Evolutionary conservation across 2,329 filamentous ascomycete genomes (phyloP), one percentile per base, ranked within the genome.

Genomic region (Verticillium zaregamsianum): DNA sequence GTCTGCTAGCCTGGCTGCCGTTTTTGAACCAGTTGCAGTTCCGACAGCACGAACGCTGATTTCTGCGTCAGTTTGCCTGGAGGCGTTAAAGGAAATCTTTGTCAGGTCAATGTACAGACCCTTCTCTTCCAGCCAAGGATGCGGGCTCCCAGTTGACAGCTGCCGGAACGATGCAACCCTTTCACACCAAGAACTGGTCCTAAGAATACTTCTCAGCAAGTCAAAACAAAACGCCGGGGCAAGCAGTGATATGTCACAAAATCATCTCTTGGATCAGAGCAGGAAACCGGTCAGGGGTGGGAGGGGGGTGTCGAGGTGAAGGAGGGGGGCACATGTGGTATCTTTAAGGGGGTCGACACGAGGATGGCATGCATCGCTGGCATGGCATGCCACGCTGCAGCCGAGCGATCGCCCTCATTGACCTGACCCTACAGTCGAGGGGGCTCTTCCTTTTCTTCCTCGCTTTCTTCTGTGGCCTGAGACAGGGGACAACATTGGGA

Each of bases 221-320:
- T 49, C 37, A 31, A 49, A 58, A 28, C 37, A 58, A 23, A 58
- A 49, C 40, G 20, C 37, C 28, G 33, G 23, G 28, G 20, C 37
- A 33, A 57, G 31, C 3, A 35, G 45, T 58, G 57, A 58, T 58
- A n/a, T 49, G 39, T 58, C 57, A 49, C 57, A 58, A 49, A 49
- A 25, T 25, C n/a, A 20, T 25, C 15, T n/a, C 45, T n/a, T 52
- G 45, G n/a, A 52, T 52, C 45, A 52, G 45, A 20, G 20, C 45
- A 52, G 20, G 7, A 52, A 28, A 20, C 45, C 45, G 45, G 45
- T 25, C 45, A 40, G 17, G 37, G 45, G 45, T 2, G 11, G 17
- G 14, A 14, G 8, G 45, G n/a, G 11, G 17, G 14, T 9, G 2
- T 52, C 4, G 45, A 52, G 4, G 45, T 8, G 8, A 23, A 20